These are phyloP conservation scores for Lindgomyces ingoldianus DNA, from an alignment of 495 filamentous ascomycete species.

Conservation along the genomic window DNA sequence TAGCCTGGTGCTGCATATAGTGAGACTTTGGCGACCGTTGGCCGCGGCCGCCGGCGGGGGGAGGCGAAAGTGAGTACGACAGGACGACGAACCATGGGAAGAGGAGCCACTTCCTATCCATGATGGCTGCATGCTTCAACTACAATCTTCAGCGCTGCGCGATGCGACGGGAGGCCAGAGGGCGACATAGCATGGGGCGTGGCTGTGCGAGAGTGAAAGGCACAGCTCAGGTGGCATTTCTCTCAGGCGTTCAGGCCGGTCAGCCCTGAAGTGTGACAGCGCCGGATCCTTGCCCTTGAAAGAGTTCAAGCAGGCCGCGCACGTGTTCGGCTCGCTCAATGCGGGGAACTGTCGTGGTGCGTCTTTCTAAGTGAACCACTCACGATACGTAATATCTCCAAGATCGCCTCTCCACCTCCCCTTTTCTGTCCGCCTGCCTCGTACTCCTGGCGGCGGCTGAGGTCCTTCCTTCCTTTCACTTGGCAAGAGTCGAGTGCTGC, in stretches of 20 bases:
- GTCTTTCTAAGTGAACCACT: not conserved
- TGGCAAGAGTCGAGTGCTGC: no score
- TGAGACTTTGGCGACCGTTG: not conserved
- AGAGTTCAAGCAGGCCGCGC: no score
- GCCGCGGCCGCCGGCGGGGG: not conserved
- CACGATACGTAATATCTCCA: not conserved
- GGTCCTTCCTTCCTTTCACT: no score
- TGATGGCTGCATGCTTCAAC: slow-evolving; percentile 4
- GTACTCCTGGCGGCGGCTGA: no score
- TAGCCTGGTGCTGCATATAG: not conserved
- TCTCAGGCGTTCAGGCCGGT: not conserved
- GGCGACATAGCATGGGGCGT: not conserved
- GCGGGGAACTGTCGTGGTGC: not conserved
- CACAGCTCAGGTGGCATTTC: not conserved
- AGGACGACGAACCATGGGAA: slow-evolving; percentile 6
- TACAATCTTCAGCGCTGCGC: no score
- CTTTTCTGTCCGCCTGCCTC: not conserved
- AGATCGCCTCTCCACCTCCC: not conserved
- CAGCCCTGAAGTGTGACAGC: not conserved
- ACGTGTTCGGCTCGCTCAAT: not conserved
- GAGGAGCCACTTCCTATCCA: slow-evolving; percentile 11
- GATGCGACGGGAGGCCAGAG: no score
- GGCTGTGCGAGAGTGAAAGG: not conserved
- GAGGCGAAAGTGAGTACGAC: not conserved
- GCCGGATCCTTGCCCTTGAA: not conserved